Evolutionary conservation across 2,329 filamentous ascomycete species (phyloP), one percentile per base, ranked within the genome.

Genomic region (Fusarium sp.): DNA sequence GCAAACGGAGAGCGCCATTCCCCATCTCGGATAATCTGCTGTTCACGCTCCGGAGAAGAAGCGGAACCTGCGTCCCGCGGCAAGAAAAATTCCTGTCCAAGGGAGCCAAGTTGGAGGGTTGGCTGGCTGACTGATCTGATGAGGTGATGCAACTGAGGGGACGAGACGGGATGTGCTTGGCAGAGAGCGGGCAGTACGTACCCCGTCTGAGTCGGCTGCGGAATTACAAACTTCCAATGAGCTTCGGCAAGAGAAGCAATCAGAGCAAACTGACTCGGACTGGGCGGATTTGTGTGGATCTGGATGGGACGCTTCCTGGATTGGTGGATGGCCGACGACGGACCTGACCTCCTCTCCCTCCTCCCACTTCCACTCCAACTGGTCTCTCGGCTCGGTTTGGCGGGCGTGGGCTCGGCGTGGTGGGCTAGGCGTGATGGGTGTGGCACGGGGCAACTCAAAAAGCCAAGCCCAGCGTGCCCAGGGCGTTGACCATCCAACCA

Each of bases 401-500:
- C 36, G 57, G 44, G 57, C 57, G 60, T 58, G 53, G 53, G 16
- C 16, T 58, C 23, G 44, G 46, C 49, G 63, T 57, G 46, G 58
- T 33, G 49, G 60, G 53, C 54, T 46, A 46, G 40, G 20, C 40
- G 40, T 46, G 40, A 46, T 46, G 20, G 40, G 40, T 46, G 65
- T 68, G 71, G 66, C 66, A 74, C 65, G 61, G 69, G 64, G 61
- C 69, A 72, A 72, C 58, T 70, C 60, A 55, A 58, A 33, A 40
- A 64, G 64, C 57, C 64, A 62, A 58, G 60, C 42, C 42, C 23
- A 46, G 42, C 14, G 9, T 16, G 42, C 56, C 53, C 31, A 49
- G 38, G 16, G 46, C 42, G 72, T 74, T 74, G 72, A 50, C 72
- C 60, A 74, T 67, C 72, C 72, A 74, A 74, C 72, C 72, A 74